Evolutionary conservation across 768 basidiomycete species (phyloP), one percentile per base, ranked within the genome.

Genomic region (Suillus weaverae): DNA sequence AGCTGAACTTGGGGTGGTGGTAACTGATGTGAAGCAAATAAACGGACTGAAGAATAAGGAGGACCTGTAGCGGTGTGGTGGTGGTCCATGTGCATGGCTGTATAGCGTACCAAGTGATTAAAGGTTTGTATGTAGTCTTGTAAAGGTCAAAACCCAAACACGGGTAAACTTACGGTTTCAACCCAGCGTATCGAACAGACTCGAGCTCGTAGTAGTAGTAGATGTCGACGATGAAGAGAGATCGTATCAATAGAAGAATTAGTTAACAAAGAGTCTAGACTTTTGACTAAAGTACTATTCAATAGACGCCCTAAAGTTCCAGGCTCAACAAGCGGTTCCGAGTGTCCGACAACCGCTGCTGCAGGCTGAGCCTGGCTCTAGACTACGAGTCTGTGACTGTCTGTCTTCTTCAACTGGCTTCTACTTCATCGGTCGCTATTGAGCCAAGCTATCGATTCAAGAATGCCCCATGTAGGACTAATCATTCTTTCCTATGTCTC

Each of bases 101-200:
- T n/a, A 55, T n/a, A 18, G 8, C 3, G 54, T 22, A 35, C 10
- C 16, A 16, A 50, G n/a, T 41, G 53, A 59, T 71, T 18, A 75
- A 56, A 56, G 22, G 22, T 22, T 50, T 26, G 30, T 26, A 63
- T 26, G 26, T 26, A 26, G 26, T 26, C 46, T 61, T 50, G 57
- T 65, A 51, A 51, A 16, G 50, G 22, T 16, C 50, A 5, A 53
- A 53, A 18, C 66, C 63, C 73, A 75, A 75, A 75, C 63, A 75
- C 61, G 55, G 66, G 61, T 38, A 68, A 74, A 74, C 71, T 73
- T 41, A 46, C 64, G 65, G 13, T 59, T 62, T 62, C 13, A 35
- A 57, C 36, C 36, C 22, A 35, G 33, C 33, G 33, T 5, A 35
- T 35, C 33, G 3, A 35, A 4, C 33, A 3, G 26, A 35, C 5